Percentiles rank a stretch among this genome's conserved stretches.
phyloP scores from a whole-genome alignment of 176 grass and related monocot species.

The Bolboschoenus planiculmis region DNA sequence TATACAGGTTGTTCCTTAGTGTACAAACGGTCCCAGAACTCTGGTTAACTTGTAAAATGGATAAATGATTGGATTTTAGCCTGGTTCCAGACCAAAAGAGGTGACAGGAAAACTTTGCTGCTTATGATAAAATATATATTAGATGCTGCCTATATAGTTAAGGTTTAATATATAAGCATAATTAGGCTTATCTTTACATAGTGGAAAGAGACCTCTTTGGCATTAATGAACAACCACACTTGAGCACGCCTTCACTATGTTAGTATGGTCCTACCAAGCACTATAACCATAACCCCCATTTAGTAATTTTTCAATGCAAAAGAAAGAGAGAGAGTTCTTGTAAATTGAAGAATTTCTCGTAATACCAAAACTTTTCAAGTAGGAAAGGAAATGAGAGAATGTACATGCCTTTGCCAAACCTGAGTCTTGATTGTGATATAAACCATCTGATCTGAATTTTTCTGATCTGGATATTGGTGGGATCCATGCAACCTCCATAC shows the following conservation, averaged over 20 bases:
- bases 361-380: not conserved
- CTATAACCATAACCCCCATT: not conserved
- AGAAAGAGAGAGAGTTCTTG: not conserved
- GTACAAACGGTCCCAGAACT: slow-evolving; percentile 6
- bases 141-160: not conserved
- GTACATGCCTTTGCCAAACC: not conserved
- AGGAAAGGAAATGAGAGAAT: not conserved
- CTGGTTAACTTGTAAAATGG: not conserved
- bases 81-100: slow-evolving; percentile 3
- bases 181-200: slow-evolving; percentile 20
- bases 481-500: not conserved
- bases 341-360: not conserved
- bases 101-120: slow-evolving; percentile 14
- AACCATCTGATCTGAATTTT: not conserved
- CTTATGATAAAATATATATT: not conserved
- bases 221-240: slow-evolving; percentile 15
- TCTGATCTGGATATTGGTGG: not conserved
- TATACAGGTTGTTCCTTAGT: not conserved
- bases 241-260: slow-evolving; percentile 14
- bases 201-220: slow-evolving; percentile 11
- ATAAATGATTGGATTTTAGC: slow-evolving; percentile 5
- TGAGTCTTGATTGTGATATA: not conserved
- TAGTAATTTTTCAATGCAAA: not conserved
- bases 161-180: slow-evolving; percentile 1
- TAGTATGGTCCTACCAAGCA: slow-evolving; percentile 11